These are phyloP conservation scores for Aspergillus taichungensis DNA, from an alignment of 495 filamentous ascomycete species.

Conservation along the genomic window DNA sequence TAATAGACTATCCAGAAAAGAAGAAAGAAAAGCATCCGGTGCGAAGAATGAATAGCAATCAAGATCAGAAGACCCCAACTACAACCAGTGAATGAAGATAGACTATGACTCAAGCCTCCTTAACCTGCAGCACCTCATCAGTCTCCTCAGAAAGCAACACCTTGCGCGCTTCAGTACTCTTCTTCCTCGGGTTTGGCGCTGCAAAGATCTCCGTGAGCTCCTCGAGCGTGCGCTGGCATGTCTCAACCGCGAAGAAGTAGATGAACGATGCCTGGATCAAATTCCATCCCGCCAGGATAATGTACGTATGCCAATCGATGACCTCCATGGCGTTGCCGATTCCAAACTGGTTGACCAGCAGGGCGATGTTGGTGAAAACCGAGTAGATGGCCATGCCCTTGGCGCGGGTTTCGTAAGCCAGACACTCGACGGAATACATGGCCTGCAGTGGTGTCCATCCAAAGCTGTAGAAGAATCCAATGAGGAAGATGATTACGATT, in stretches of 20 bases:
- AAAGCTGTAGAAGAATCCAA: slow-evolving; percentile 52
- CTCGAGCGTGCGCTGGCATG: slow-evolving; percentile 55
- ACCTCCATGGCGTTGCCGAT: slow-evolving; percentile 50
- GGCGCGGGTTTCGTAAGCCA: slow-evolving; percentile 48
- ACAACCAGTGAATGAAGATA: no score
- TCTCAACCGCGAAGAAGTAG: slow-evolving; percentile 60
- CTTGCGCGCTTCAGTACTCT: slow-evolving; percentile 37
- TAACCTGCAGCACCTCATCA: neutral
- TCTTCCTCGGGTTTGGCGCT: slow-evolving; percentile 43
- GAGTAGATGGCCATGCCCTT: slow-evolving; percentile 51
- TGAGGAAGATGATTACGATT: slow-evolving; percentile 56
- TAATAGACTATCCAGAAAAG: no score
- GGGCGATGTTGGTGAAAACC: slow-evolving; percentile 37
- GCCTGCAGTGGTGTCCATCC: slow-evolving; percentile 58
- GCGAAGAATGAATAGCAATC: no score
- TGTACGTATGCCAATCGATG: slow-evolving; percentile 57
- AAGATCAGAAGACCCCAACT: no score
- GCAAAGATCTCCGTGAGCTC: slow-evolving; percentile 59
- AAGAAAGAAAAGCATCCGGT: no score
- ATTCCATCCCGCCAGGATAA: slow-evolving; percentile 54
- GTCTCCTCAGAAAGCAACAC: neutral
- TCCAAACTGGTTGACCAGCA: slow-evolving; percentile 47
- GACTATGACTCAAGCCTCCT: neutral
- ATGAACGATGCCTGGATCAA: slow-evolving; percentile 43
- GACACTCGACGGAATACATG: slow-evolving; percentile 56